Base-by-base conservation (phyloP, 2,329 filamentous ascomycete species). In the Aphanocladium album region DNA sequence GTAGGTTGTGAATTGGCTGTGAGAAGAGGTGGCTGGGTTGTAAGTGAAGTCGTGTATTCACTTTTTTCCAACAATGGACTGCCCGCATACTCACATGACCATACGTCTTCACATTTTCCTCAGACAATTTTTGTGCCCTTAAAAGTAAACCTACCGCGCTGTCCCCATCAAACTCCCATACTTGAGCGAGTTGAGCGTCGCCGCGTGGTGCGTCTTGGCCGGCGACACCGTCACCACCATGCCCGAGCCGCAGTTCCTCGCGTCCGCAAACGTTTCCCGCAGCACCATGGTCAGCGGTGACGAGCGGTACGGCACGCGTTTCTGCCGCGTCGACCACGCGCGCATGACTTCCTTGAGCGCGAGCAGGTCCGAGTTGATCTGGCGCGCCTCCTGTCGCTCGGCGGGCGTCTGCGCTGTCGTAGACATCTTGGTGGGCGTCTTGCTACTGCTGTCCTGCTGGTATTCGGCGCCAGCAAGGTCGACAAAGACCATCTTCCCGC, bases 261-360 rank as follows among this genome's bases (percentile, higher is more conserved):
- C 41, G 14, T 41, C 52, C 19, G 58, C 21, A 52, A 78, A 78
- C 61, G 77, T 71, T 35, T 72, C 69, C 1, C 76, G 68, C 33
- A 79, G 64, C 4, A 77, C 72, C 77, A 78, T 77, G 0, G 77
- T 79, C 63, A 79, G 62, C 0, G 74, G 68, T 8, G 74, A 77
- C 1, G 75, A 74, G 50, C 75, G 68, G 63, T 73, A 80, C 0
- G 76, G 77, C 37, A 78, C 75, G 2, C 74, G 67, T 1, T 64
- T 14, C 54, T 73, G 67, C n/a, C 67, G 68, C 23, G 57, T 60
- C 0, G 75, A 67, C 57, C 74, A 70, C 1, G 77, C 76, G 1
- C 77, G 68, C n/a, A 79, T 78, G 4, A 79, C 77, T 57, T 79
- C 76, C 61, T 79, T 79, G 53, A 79, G 64, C 0, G 76, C 73